phyloP scores from a whole-genome alignment of 2,329 filamentous ascomycete genomes.

The Aspergillus sp. region DNA sequence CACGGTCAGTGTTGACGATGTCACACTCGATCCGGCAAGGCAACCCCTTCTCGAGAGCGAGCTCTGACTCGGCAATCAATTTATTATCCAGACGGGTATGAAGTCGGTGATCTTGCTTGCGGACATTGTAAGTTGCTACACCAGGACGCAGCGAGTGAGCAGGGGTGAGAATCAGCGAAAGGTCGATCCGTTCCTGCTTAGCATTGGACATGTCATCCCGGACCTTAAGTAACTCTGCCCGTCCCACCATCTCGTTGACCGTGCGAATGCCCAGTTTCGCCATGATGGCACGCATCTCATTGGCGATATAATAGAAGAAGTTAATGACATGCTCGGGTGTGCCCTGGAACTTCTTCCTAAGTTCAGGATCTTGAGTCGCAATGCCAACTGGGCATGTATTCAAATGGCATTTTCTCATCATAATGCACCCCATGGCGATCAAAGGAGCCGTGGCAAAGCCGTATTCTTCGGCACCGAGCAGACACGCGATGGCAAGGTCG shows the following conservation, averaged over 20 bases:
- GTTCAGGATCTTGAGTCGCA: conserved; percentile 87
- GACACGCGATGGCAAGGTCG: conserved; percentile 86
- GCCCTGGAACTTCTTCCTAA: conserved; percentile 87
- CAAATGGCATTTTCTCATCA: conserved; percentile 58
- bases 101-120: conserved; percentile 92
- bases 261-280: conserved; percentile 88
- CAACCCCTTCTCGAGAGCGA: conserved; percentile 87
- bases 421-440: conserved; percentile 93
- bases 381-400: conserved; percentile 91
- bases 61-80: conserved; percentile 87
- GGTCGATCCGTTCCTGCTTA: conserved; percentile 88
- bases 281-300: conserved; percentile 95
- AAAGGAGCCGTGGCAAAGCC: conserved; percentile 91
- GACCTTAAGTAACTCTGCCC: conserved; percentile 75
- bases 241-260: conserved; percentile 96
- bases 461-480: conserved; percentile 96
- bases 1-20: conserved; percentile 92
- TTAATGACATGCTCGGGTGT: conserved; percentile 96
- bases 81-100: conserved; percentile 94
- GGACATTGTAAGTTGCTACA: conserved; percentile 93
- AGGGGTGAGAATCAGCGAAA: conserved; percentile 85
- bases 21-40: conserved; percentile 92
- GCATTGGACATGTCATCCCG: conserved; percentile 78
- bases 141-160: conserved; percentile 92
- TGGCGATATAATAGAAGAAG: conserved; percentile 97